Base-by-base conservation (phyloP, 2,329 filamentous ascomycete genomes). In the Thielaviopsis cerberus region DNA sequence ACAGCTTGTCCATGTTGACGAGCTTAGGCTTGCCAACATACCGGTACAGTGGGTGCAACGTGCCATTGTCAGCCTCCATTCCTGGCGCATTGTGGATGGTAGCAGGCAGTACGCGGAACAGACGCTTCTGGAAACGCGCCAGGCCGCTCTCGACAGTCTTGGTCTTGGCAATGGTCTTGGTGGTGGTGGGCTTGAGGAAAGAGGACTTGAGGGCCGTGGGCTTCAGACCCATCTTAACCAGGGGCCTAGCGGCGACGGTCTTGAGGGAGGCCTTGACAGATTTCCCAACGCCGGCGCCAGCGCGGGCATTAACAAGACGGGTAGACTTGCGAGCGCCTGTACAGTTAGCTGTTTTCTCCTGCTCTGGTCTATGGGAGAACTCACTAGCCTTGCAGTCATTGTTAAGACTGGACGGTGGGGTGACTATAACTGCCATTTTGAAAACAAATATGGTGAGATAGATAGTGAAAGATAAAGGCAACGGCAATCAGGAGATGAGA, bases 11-110 rank as follows among this genome's bases (percentile, higher is more conserved):
- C 20, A 51, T 17, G 37, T 61, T 30, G 17, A 58, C 26, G 13
- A 34, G 15, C 2, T 51, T 27, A 10, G 59, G 45, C 5, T 41
- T 53, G 8, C 59, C 59, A 10, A 50, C 50, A 25, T 48, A 20
- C 30, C 58, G 52, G 20, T 53, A 58, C 22, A 27, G 26, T 6
- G 59, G 59, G 20, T 55, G 48, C 13, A 58, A 61, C n/a, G 41
- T 48, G n/a, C 41, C 41, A 20, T 48, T 48, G 41, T 48, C 41
- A n/a, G n/a, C 22, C 3, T 20, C 22, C 17, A 48, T 48, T 17
- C 41, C 41, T 3, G 41, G 41, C n/a, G 41, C 41, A 1, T 48
- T 4, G 4, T 20, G 41, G 41, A n/a, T n/a, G 20, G n/a, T 7
- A 10, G 15, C 41, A n/a, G 41, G 41, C 4, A 48, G 41, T n/a